Evolutionary conservation across 768 basidiomycete genomes (phyloP).

Genomic region (Kwoniella sp.): DNA sequence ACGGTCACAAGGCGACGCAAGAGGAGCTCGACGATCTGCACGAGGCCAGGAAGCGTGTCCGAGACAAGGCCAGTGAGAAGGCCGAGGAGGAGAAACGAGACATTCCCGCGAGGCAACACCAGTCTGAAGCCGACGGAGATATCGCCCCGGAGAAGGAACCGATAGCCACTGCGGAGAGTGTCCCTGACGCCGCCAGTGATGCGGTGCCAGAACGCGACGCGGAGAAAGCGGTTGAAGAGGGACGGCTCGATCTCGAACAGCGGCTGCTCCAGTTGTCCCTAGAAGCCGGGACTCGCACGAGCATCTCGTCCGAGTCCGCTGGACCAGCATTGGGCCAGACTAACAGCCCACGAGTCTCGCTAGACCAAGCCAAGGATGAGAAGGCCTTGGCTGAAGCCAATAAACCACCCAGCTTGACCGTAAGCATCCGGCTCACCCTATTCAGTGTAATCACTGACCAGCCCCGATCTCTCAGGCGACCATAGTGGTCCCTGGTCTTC

Average conservation of each 20-base stretch:
- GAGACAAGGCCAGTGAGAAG: conserved; percentile 15
- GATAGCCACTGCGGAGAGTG: background rate
- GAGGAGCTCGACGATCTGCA: conserved; percentile 41
- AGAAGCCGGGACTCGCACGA: conserved; percentile 10
- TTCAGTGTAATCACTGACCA: too few species aligned
- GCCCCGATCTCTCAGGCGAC: conserved; percentile 39
- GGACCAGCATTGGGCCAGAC: background rate
- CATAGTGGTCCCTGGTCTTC: conserved; percentile 53
- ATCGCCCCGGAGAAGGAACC: conserved; percentile 14
- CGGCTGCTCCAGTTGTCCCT: conserved; percentile 29
- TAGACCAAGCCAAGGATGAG: conserved; percentile 31
- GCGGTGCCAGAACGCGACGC: conserved; percentile 11
- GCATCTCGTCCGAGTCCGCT: background rate
- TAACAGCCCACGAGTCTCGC: conserved; percentile 16
- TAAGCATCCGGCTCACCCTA: conserved; percentile 19
- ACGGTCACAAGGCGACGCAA: conserved; percentile 35
- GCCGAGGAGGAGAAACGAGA: background rate
- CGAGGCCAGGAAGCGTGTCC: conserved; percentile 25
- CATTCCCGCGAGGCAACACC: conserved; percentile 20
- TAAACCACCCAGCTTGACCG: conserved; percentile 42
- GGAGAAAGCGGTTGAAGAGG: conserved; percentile 15
- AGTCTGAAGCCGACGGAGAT: conserved; percentile 38
- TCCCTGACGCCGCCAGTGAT: conserved; percentile 5
- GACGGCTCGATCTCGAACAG: conserved; percentile 28
- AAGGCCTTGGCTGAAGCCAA: conserved; percentile 22